phyloP scores from a whole-genome alignment of 1,284 basidiomycete genomes.

The Irpex lacteus region DNA sequence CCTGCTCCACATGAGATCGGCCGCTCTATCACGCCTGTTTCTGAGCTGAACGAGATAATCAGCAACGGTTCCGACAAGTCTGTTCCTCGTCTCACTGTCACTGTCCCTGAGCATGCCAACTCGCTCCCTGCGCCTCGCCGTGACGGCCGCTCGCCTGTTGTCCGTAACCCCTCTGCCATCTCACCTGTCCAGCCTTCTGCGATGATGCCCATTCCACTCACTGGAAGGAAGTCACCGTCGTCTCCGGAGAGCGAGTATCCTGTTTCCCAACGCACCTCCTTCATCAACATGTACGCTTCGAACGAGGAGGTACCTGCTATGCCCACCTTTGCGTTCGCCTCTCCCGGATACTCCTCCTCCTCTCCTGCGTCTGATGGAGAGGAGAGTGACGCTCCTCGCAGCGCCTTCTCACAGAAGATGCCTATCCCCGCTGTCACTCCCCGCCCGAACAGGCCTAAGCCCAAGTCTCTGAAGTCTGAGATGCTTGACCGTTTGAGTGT shows the following conservation, averaged over 20 bases:
- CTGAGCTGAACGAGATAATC: slow-evolving; percentile 31
- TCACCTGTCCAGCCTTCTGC: slow-evolving; percentile 16
- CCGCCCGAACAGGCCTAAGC: not conserved
- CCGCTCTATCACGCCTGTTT: slow-evolving; percentile 35
- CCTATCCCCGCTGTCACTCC: not conserved
- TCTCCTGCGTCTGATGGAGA: not conserved
- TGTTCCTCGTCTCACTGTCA: slow-evolving; percentile 11
- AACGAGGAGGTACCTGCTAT: not conserved
- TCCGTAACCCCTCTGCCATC: slow-evolving; percentile 17
- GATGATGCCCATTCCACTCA: slow-evolving; percentile 22
- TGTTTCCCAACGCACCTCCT: slow-evolving; percentile 21
- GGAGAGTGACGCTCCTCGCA: not conserved
- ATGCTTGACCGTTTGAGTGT: slow-evolving; percentile 8
- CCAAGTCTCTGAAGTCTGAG: not conserved
- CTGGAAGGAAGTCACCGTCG: slow-evolving; percentile 17
- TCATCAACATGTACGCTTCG: slow-evolving; percentile 28
- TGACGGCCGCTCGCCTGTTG: slow-evolving; percentile 20
- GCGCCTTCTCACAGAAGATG: not conserved
- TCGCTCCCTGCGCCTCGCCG: slow-evolving; percentile 26
- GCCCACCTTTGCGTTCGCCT: slow-evolving; percentile 16
- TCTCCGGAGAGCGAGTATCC: slow-evolving; percentile 8
- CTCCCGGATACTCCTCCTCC: not conserved
- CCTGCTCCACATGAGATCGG: slow-evolving; percentile 19
- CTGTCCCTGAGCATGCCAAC: slow-evolving; percentile 1
- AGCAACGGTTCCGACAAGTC: slow-evolving; percentile 21